Evolutionary conservation across 345 rosid genomes (phyloP).

Genomic region (Eucalyptus paniculata): DNA sequence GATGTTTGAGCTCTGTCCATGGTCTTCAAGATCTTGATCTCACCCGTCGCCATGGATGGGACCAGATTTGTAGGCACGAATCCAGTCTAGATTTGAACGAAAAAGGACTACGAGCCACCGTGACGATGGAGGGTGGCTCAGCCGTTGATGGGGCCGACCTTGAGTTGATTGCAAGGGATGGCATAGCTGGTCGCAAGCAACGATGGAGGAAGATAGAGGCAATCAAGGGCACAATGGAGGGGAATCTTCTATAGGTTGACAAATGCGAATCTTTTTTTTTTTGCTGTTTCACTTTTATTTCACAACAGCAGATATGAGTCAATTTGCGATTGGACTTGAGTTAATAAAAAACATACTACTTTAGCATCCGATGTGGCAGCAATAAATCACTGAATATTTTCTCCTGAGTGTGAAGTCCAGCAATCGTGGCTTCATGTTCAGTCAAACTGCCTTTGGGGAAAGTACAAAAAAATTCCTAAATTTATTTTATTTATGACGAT

Average conservation of each 20-base stretch:
- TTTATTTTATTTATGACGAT: rapidly evolving
- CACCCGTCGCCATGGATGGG: background rate
- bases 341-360: background rate
- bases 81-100: background rate
- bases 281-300: background rate
- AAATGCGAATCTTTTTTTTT: background rate
- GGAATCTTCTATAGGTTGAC: background rate
- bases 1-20: background rate
- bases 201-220: background rate
- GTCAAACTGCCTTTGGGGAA: slow-evolving; percentile 4
- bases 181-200: background rate
- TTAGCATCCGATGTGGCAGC: background rate
- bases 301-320: background rate
- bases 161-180: background rate
- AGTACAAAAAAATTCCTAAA: background rate
- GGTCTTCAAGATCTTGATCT: background rate
- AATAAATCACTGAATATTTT: too few relatives aligned
- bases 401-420: slow-evolving; percentile 30
- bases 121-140: background rate
- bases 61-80: background rate
- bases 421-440: slow-evolving; percentile 30
- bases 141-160: background rate
- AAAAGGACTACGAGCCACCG: background rate
- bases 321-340: background rate
- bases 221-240: background rate